Conservation (phyloP, 495 filamentous ascomycete species). For the Usnea hakonensis region DNA sequence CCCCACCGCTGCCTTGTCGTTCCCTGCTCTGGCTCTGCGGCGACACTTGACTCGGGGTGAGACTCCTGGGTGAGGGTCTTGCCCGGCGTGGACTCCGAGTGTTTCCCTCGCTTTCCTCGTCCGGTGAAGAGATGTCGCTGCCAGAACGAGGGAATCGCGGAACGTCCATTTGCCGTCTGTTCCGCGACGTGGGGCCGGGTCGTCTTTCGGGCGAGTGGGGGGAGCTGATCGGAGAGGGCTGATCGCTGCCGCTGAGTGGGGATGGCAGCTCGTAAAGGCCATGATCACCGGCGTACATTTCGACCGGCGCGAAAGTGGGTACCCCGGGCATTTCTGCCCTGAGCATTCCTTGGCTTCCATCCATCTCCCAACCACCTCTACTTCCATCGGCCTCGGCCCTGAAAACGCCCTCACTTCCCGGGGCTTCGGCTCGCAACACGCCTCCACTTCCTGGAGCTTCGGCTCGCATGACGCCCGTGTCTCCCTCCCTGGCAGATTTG, state of each 20-base stretch:
- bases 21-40: slow-evolving; percentile 6
- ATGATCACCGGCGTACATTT: slow-evolving; percentile 18
- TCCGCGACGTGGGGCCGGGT: slow-evolving; percentile 2
- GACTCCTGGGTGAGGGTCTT: background rate
- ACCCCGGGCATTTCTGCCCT: slow-evolving; percentile 17
- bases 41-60: background rate
- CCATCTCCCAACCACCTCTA: slow-evolving; percentile 18
- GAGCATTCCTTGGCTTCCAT: slow-evolving; percentile 12
- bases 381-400: slow-evolving; percentile 6
- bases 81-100: background rate
- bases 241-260: slow-evolving; percentile 7
- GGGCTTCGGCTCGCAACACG: slow-evolving; percentile 3
- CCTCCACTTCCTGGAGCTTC: slow-evolving; percentile 11
- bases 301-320: slow-evolving; percentile 11
- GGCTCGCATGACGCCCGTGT: slow-evolving; percentile 4
- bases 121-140: slow-evolving; percentile 14
- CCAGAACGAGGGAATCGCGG: background rate
- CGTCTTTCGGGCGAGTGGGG: background rate
- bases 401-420: background rate
- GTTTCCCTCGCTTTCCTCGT: slow-evolving; percentile 2
- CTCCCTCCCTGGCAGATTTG: slow-evolving; percentile 17
- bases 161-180: background rate
- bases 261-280: slow-evolving; percentile 14
- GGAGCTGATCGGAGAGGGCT: slow-evolving; percentile 12
- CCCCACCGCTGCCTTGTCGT: background rate